These are phyloP conservation scores for Solanum peruvianum DNA, from an alignment of 257 asterid species.

Conservation along the genomic window DNA sequence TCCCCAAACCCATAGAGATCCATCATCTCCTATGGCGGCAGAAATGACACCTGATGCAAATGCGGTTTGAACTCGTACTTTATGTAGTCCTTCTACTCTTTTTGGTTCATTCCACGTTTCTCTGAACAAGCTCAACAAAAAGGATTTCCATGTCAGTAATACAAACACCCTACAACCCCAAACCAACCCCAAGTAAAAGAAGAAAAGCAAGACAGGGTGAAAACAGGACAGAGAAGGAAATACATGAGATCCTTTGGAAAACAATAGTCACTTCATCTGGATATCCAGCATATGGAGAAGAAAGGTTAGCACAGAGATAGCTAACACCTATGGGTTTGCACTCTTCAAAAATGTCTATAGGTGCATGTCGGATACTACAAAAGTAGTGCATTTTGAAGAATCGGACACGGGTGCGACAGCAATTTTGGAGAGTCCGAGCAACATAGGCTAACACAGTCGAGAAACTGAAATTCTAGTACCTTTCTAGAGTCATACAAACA, in stretches of 20 bases:
- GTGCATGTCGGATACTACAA: no score
- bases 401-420: no score
- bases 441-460: background rate
- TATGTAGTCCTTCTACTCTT: slow-evolving; percentile 54
- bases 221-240: background rate
- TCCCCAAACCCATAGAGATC: slow-evolving; percentile 97
- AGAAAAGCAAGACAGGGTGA: background rate
- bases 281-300: background rate
- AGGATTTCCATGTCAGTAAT: background rate
- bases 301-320: background rate
- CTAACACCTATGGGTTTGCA: background rate
- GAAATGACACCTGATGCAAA: slow-evolving; percentile 87
- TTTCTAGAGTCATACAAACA: background rate
- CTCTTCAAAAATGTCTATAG: no score
- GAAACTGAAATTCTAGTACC: background rate
- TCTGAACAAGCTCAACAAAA: slow-evolving; percentile 18
- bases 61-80: slow-evolving; percentile 46
- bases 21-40: slow-evolving; percentile 72
- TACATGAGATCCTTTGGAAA: background rate
- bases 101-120: slow-evolving; percentile 67
- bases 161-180: background rate
- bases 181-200: background rate
- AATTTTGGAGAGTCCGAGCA: no score
- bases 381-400: no score
- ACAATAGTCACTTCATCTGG: background rate